These are phyloP conservation scores for Spathaspora girioi DNA, from an alignment of 805 yeast species.

Conservation along the genomic window DNA sequence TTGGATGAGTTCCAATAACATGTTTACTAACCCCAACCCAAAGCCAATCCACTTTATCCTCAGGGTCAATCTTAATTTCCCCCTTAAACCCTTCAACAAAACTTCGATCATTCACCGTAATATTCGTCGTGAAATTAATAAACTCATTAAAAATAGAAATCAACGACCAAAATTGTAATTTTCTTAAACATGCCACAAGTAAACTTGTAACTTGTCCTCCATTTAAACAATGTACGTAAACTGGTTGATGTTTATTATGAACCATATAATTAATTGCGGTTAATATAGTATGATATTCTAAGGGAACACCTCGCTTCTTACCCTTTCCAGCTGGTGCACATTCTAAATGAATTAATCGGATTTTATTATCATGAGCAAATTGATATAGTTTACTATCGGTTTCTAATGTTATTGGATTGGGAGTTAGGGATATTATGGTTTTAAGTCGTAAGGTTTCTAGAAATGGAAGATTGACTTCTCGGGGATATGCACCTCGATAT, in stretches of 20 bases:
- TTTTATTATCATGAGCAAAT: constrained; percentile 53
- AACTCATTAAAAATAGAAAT: constrained; percentile 87
- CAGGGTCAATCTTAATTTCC: constrained; percentile 46
- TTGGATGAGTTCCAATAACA: constrained; percentile 56
- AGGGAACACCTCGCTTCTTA: constrained; percentile 79
- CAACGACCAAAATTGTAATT: constrained; percentile 81
- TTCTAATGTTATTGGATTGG: constrained; percentile 59
- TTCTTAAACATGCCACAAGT: constrained; percentile 81
- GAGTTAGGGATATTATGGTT: constrained; percentile 76
- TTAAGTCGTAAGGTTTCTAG: constrained; percentile 60
- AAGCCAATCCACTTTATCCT: constrained; percentile 54
- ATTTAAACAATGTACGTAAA: constrained; percentile 81
- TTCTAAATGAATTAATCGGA: constrained; percentile 64
- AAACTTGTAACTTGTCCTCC: constrained; percentile 87
- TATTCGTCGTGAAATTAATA: constrained; percentile 67
- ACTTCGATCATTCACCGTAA: constrained; percentile 76
- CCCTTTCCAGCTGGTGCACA: constrained; percentile 69
- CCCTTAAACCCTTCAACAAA: constrained; percentile 81
- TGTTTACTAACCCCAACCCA: constrained; percentile 63
- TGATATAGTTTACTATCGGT: constrained; percentile 48
- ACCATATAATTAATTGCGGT: constrained; percentile 60
- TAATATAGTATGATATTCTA: constrained; percentile 60
- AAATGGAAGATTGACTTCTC: constrained; percentile 67
- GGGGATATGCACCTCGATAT: constrained; percentile 85
- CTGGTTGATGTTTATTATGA: constrained; percentile 59